Conservation (phyloP, 306 rosid species). For the Vigna unguiculata region DNA sequence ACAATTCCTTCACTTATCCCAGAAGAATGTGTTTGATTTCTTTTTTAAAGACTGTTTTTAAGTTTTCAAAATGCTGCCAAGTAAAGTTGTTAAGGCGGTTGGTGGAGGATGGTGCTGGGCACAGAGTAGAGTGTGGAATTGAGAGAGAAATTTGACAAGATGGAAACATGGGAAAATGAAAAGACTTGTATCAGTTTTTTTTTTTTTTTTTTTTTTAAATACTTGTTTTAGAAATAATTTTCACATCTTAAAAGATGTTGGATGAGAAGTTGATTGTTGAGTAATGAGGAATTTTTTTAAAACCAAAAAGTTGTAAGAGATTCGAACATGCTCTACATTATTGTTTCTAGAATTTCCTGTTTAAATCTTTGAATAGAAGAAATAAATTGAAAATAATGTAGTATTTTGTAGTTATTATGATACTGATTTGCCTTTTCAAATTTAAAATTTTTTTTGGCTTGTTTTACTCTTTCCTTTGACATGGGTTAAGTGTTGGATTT, state of each 20-base stretch:
- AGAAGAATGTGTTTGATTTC: neutral
- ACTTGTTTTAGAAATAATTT: neutral
- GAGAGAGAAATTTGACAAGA: neutral
- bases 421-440: neutral
- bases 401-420: neutral
- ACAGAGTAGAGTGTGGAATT: neutral
- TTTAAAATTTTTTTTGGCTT: slow-evolving; percentile 5
- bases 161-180: too few species aligned
- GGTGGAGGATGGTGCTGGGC: neutral
- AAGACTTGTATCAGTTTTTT: neutral
- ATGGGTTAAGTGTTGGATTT: slow-evolving; percentile 18
- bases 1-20: too few species aligned
- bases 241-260: neutral
- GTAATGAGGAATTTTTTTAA: neutral
- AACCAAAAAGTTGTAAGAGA: too few species aligned
- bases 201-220: neutral
- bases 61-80: neutral
- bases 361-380: neutral
- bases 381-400: neutral
- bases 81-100: neutral
- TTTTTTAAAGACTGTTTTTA: neutral
- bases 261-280: neutral
- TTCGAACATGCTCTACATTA: too few species aligned
- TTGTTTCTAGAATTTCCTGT: neutral
- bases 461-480: slow-evolving; percentile 23